phyloP scores from a whole-genome alignment of 2,329 filamentous ascomycete genomes.

The Phyllosticta citriasiana region DNA sequence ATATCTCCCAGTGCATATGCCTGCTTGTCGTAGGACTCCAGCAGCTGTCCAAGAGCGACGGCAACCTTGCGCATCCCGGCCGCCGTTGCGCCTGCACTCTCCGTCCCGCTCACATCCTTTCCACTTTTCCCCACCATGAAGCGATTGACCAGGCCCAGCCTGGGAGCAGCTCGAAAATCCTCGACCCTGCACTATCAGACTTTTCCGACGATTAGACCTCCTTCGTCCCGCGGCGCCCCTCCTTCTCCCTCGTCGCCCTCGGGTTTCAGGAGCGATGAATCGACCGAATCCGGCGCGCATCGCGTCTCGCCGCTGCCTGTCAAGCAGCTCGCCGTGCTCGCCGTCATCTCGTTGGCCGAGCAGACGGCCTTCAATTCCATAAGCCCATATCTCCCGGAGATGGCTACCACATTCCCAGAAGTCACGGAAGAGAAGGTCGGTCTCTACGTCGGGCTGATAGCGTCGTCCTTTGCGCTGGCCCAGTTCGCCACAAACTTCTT shows the following conservation, averaged over 20 bases:
- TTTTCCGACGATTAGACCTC: constrained; percentile 61
- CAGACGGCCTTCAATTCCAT: constrained; percentile 97
- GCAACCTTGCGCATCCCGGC: neutral
- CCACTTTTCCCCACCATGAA: constrained; percentile 5
- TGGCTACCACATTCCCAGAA: constrained; percentile 78
- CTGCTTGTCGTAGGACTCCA: neutral
- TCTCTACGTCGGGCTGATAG: constrained; percentile 81
- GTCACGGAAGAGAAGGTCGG: constrained; percentile 63
- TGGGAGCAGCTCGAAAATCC: constrained; percentile 35
- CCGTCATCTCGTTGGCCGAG: constrained; percentile 80
- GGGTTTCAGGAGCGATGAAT: constrained; percentile 17
- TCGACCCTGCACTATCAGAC: constrained; percentile 66
- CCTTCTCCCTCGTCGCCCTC: constrained; percentile 20
- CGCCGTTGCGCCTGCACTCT: neutral
- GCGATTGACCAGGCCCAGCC: constrained; percentile 1
- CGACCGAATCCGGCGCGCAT: constrained; percentile 28
- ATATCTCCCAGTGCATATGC: neutral
- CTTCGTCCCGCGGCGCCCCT: constrained; percentile 52
- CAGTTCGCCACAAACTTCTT: constrained; percentile 89
- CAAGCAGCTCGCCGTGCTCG: constrained; percentile 73
- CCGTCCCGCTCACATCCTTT: neutral
- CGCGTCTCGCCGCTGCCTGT: constrained; percentile 67
- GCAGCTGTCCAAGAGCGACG: neutral
- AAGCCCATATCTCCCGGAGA: constrained; percentile 84
- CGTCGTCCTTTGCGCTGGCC: constrained; percentile 82